Base-by-base conservation (phyloP, 148 eudicot genomes). In the Persicaria maculosa region DNA sequence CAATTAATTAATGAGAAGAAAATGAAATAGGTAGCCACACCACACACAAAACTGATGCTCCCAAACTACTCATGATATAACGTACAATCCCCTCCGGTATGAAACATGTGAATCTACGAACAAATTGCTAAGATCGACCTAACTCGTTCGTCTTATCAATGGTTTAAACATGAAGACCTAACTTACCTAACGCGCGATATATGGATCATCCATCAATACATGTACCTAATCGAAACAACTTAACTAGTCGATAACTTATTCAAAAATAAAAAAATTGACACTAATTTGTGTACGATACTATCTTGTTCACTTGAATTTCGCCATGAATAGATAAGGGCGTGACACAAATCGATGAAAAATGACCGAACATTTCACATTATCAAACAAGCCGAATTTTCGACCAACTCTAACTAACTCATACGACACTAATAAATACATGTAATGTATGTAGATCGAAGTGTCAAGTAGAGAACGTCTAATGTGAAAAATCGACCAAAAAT, bases 351-450 rank as follows among this genome's bases (percentile, higher is more conserved):
- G 17, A 36, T 1, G 12, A 22, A 22, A 36, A 25, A 9, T 4
- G 25, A 59, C 9, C 40, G 22, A 25, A 20, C 44, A 64, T 36
- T 11, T 64, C 69, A 64, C 40, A 3, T 14, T 4, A 64, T 5
- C 4, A 9, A 14, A 17, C 70, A 31, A 62, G 10, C 6, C 31
- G 7, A 65, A 36, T 12, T 14, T 65, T 16, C 17, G 46, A 43
- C 70, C 70, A 65, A 65, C 46, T 65, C 70, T 65, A 65, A 65
- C 47, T 40, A 64, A 14, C 31, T 64, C 7, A 59, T 20, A 55
- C 65, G 9, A 59, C 11, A 40, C 36, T 59, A 36, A 64, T 36
- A 36, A 64, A 65, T 65, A 14, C 45, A 11, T 31, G 4, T 20
- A 25, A 57, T 57, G 9, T 59, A 57, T 57, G 10, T 20, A 11